A percentile compares a stretch with the other conserved stretches of the same genome.
Conservation (phyloP, 768 basidiomycete species). For the Suillus discolor region DNA sequence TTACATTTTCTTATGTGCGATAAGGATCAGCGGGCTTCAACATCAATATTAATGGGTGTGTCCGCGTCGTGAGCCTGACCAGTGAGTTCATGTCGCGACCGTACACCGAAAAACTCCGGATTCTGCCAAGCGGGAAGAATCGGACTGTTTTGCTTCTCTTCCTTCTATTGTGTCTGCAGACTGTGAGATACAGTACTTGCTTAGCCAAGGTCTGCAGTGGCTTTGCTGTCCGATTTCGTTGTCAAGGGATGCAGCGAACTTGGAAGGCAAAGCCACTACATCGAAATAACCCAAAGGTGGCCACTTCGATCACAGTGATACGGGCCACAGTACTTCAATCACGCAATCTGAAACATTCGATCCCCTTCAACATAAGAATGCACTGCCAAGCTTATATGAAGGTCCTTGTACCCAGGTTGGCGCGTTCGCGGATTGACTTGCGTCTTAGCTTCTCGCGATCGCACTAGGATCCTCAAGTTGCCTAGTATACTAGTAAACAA, state of each 20-base stretch:
- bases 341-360: background rate
- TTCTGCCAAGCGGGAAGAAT: background rate
- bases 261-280: background rate
- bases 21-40: background rate
- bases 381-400: background rate
- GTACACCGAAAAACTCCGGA: background rate
- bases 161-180: background rate
- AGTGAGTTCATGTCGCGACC: background rate
- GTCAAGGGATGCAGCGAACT: background rate
- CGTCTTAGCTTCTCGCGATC: background rate
- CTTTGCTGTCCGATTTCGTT: background rate
- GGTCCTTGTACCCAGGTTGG: too few species aligned
- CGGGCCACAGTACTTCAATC: too few species aligned
- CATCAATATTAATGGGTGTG: background rate
- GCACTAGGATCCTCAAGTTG: background rate
- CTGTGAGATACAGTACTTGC: background rate
- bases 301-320: background rate
- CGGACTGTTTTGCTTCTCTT: background rate
- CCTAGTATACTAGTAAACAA: background rate
- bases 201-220: background rate
- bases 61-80: background rate
- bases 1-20: background rate
- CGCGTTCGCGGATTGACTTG: too few species aligned
- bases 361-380: background rate
- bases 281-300: background rate